A percentile compares a stretch with the other conserved stretches of the same genome.
These are phyloP conservation scores for Trifolium dubium DNA, from an alignment of 306 rosid genomes.

Conservation along the genomic window DNA sequence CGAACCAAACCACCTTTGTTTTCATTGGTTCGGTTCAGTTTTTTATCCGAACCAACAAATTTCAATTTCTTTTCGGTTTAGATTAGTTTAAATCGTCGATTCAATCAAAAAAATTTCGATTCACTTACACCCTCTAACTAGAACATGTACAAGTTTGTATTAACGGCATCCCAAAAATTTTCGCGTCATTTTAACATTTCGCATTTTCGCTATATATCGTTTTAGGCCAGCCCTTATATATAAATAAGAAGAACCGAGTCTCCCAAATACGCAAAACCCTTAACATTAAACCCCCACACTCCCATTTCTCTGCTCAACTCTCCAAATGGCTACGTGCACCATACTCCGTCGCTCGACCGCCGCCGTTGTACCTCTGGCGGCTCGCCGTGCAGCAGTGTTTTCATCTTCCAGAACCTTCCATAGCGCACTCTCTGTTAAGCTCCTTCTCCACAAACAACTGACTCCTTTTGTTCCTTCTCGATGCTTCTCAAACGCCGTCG, in stretches of 20 bases:
- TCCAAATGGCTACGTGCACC: slow-evolving; percentile 64
- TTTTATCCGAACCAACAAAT: too few relatives aligned
- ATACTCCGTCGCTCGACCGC: slow-evolving; percentile 67
- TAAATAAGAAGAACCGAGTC: neutral
- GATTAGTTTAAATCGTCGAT: too few relatives aligned
- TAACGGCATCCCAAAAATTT: too few relatives aligned
- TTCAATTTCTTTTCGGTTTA: too few relatives aligned
- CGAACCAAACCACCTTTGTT: too few relatives aligned
- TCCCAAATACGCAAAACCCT: slow-evolving; percentile 34
- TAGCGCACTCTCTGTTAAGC: slow-evolving; percentile 40
- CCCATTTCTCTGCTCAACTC: neutral
- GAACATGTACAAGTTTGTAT: too few relatives aligned
- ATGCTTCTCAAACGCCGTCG: slow-evolving; percentile 51
- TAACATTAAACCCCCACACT: slow-evolving; percentile 31
- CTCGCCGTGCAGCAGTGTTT: slow-evolving; percentile 46
- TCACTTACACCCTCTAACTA: too few relatives aligned
- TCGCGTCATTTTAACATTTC: too few relatives aligned
- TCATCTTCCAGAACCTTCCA: slow-evolving; percentile 64
- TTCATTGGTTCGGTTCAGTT: too few relatives aligned
- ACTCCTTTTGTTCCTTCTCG: slow-evolving; percentile 44
- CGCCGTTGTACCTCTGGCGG: slow-evolving; percentile 52
- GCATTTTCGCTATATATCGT: too few relatives aligned
- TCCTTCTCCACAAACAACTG: slow-evolving; percentile 34
- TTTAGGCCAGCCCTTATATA: neutral
- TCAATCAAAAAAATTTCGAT: too few relatives aligned